Conservation (phyloP, 208 protist species). For the Entamoeba invadens region DNA sequence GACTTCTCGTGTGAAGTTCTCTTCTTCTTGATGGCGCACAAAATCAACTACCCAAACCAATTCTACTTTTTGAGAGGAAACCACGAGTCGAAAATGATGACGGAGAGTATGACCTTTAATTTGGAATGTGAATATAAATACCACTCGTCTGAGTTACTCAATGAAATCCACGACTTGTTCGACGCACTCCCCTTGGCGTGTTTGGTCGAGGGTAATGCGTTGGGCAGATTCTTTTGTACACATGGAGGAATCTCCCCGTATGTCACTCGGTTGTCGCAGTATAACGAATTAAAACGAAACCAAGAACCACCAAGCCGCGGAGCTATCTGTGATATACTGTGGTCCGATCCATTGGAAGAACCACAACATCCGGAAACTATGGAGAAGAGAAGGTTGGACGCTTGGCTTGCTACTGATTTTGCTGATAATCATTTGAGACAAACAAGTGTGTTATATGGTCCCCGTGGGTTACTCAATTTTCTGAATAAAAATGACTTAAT, state of each 20-base stretch:
- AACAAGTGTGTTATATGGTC: conserved; percentile 24
- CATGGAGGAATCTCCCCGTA: conserved; percentile 74
- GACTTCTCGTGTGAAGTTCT: conserved; percentile 31
- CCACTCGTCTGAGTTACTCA: conserved; percentile 47
- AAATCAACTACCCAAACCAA: conserved; percentile 25
- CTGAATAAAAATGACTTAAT: conserved; percentile 19
- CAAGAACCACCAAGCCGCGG: conserved; percentile 3
- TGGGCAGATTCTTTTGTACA: conserved; percentile 59
- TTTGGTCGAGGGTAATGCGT: conserved; percentile 23
- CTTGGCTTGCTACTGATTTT: neutral
- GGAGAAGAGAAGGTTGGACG: too few species aligned
- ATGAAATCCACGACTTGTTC: conserved; percentile 55
- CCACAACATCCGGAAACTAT: neutral
- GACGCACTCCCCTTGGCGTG: conserved; percentile 55
- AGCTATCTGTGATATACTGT: conserved; percentile 11
- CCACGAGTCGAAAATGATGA: conserved; percentile 30
- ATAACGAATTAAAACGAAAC: conserved; percentile 35
- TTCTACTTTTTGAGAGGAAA: conserved; percentile 34
- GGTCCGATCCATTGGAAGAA: conserved; percentile 20
- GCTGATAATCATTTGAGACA: neutral
- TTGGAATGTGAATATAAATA: conserved; percentile 24
- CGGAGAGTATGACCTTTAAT: conserved; percentile 30
- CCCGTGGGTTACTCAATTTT: conserved; percentile 15
- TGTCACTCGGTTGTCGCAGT: conserved; percentile 65
- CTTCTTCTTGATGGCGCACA: conserved; percentile 18